Percentiles rank a stretch among this genome's conserved stretches.
These are phyloP conservation scores for Cryphonectria radicalis DNA, from an alignment of 2,329 filamentous ascomycete species.

Conservation along the genomic window DNA sequence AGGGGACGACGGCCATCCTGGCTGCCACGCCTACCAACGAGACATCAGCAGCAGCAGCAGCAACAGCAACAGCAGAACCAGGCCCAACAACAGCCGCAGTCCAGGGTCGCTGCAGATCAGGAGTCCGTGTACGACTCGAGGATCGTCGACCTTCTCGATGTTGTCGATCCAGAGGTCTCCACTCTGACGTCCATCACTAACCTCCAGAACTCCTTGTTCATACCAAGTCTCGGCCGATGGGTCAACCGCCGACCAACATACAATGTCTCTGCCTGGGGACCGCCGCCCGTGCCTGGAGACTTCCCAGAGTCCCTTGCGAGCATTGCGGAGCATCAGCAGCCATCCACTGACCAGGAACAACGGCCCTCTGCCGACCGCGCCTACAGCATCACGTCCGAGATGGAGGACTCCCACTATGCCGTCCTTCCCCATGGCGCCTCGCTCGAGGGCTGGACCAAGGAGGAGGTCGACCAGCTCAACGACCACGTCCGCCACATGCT, in stretches of 20 bases:
- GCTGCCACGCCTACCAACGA: conserved; percentile 14
- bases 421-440: conserved; percentile 75
- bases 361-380: conserved; percentile 35
- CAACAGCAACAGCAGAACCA: conserved; percentile 1
- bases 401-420: conserved; percentile 75
- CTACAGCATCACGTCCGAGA: conserved; percentile 66
- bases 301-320: conserved; percentile 35
- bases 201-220: conserved; percentile 86
- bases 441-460: conserved; percentile 74
- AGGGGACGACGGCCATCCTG: conserved; percentile 15
- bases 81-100: conserved; percentile 17
- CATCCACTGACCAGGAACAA: conserved; percentile 30
- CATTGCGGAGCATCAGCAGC: conserved; percentile 28
- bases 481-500: conserved; percentile 88
- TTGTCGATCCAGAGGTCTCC: conserved; percentile 76
- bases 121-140: conserved; percentile 34
- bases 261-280: conserved; percentile 60
- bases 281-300: conserved; percentile 29
- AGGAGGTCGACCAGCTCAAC: conserved; percentile 77
- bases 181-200: conserved; percentile 85
- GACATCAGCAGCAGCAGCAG: conserved; percentile 3
- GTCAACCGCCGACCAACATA: conserved; percentile 82
- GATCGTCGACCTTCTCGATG: conserved; percentile 39
- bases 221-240: conserved; percentile 77
- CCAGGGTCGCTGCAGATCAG: not conserved